Evolutionary conservation across 2,329 filamentous ascomycete genomes (phyloP), one percentile per base, ranked within the genome.

Genomic region (Hypoxylon sp.): DNA sequence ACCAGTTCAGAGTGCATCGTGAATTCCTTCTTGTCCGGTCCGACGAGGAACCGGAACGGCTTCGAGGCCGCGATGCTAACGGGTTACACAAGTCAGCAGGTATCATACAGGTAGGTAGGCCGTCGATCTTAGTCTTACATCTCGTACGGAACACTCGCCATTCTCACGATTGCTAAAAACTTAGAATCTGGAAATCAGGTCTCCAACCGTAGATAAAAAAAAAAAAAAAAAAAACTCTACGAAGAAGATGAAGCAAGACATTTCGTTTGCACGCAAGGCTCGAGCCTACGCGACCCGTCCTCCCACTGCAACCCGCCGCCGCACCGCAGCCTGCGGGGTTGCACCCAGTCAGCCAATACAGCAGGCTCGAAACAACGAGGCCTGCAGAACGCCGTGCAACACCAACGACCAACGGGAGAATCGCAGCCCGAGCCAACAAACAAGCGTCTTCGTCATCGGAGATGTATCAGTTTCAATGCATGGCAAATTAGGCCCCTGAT

Each of bases 1-100:
- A 76, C 71, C 4, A 78, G 67, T 5, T 69, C 72, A 19, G 73
- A 68, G 60, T 78, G 75, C 57, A 78, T 72, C 21, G 70, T 73
- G 55, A 77, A 70, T 49, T 75, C 74, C 35, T 72, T 75, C 59
- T 75, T 73, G 13, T 68, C 64, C 5, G 73, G 71, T 4, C 76
- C 76, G 51, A 78, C 72, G 19, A 76, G 66, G 57, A 78, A 47
- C n/a, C 34, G 29, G 25, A 59, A 59, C 5, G 55, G 55, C 48
- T 56, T 50, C 9, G 55, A 59, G 12, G 51, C 44, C 44, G 44
- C 55, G 13, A 59, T 56, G 13, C 55, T 59, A n/a, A 16, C 13
- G 15, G 12, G 9, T 5, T 12, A n/a, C 17, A 8, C 3, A 8
- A 19, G 11, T 41, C 23, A 44, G 36, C 5, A 27, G 8, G 21